These are phyloP conservation scores for Backusella liffmaniae DNA, from an alignment of 192 early-diverging fungal species.

Conservation along the genomic window DNA sequence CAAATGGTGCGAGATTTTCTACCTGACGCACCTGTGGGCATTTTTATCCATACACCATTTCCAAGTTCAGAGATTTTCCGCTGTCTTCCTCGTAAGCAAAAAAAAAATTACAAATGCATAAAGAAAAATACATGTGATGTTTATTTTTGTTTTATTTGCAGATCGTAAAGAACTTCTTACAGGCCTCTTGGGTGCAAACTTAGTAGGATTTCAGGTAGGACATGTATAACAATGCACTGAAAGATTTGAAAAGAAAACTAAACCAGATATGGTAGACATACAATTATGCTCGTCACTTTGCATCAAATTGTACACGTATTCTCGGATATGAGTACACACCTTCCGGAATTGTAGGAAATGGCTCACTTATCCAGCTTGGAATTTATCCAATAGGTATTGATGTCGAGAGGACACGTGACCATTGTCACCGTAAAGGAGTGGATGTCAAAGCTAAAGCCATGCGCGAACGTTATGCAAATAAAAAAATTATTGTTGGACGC, in stretches of 20 bases:
- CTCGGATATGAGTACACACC: constrained; percentile 91
- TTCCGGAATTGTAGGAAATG: constrained; percentile 80
- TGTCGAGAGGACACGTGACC: constrained; percentile 63
- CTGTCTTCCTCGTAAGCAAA: constrained; percentile 71
- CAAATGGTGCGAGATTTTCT: constrained; percentile 77
- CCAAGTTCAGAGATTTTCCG: constrained; percentile 96
- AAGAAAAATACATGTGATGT: neutral
- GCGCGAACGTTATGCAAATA: constrained; percentile 79
- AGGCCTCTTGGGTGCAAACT: constrained; percentile 89
- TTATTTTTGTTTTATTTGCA: constrained; percentile 2
- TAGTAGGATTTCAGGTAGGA: constrained; percentile 87
- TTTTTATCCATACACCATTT: constrained; percentile 97
- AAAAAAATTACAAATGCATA: neutral
- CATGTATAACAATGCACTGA: neutral
- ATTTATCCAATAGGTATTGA: constrained; percentile 99
- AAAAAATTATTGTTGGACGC: constrained; percentile 94
- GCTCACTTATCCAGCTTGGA: constrained; percentile 73
- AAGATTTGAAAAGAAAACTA: neutral
- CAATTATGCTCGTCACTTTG: constrained; percentile 92
- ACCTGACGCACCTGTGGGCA: constrained; percentile 83
- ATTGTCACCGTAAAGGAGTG: constrained; percentile 65
- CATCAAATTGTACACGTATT: constrained; percentile 90
- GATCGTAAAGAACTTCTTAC: constrained; percentile 78
- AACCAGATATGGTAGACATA: constrained; percentile 58
- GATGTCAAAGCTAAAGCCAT: constrained; percentile 77